A percentile compares a stretch with the other conserved stretches of the same genome.
These are phyloP conservation scores for Exophiala sideris DNA, from an alignment of 2,329 filamentous ascomycete genomes.

Conservation along the genomic window DNA sequence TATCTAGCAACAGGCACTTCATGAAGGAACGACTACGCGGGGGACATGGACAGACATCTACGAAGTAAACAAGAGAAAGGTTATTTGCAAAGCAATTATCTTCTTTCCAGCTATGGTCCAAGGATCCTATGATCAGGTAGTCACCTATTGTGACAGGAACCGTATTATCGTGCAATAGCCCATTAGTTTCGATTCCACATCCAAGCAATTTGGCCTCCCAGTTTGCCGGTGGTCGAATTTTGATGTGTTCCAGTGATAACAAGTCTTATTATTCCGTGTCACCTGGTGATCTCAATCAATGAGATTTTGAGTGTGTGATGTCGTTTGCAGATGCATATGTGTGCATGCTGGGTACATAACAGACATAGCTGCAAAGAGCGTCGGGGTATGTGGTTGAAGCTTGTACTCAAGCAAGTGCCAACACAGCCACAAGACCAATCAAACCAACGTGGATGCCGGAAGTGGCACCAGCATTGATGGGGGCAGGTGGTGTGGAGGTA, in stretches of 20 bases:
- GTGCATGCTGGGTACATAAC: constrained; percentile 22
- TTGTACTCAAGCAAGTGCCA: constrained; percentile 21
- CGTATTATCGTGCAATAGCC: constrained; percentile 12
- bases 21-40: neutral
- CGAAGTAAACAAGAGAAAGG: neutral
- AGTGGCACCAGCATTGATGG: constrained; percentile 58
- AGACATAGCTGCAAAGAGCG: constrained; percentile 26
- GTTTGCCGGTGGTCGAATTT: constrained; percentile 4
- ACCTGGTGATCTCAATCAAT: constrained; percentile 6
- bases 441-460: constrained; percentile 79
- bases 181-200: constrained; percentile 13
- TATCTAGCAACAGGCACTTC: too few species aligned
- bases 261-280: constrained; percentile 12
- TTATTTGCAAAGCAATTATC: neutral
- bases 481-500: constrained; percentile 18
- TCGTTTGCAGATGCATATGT: constrained; percentile 19
- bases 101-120: constrained; percentile 12
- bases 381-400: constrained; percentile 16
- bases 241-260: constrained; percentile 3
- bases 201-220: constrained; percentile 9
- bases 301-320: constrained; percentile 13
- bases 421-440: constrained; percentile 21
- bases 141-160: constrained; percentile 11
- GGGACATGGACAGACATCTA: neutral
- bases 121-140: constrained; percentile 11